Conservation (phyloP, 139 green algal species). For the Eudorina sp. region DNA sequence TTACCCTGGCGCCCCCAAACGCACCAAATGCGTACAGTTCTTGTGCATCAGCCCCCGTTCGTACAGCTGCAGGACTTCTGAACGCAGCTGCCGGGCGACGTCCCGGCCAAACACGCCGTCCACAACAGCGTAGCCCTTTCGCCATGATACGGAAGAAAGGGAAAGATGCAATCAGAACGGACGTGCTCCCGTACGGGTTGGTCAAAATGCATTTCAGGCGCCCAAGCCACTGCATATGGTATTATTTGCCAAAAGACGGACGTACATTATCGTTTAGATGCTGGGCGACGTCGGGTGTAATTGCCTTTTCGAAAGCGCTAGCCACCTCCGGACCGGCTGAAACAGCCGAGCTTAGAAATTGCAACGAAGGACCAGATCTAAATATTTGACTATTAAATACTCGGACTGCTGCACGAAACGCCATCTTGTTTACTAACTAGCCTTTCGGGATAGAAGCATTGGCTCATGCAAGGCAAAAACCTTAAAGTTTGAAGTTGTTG, state of each 20-base stretch:
- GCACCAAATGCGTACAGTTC: constrained; percentile 80
- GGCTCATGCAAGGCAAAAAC: too few species aligned
- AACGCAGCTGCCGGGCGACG: constrained; percentile 30
- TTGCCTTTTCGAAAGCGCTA: background rate
- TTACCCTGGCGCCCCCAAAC: background rate
- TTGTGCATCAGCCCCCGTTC: constrained; percentile 59
- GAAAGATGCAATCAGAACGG: background rate
- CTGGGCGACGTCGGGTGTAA: constrained; percentile 33
- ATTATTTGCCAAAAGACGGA: too few species aligned
- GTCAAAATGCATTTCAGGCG: too few species aligned
- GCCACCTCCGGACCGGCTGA: background rate
- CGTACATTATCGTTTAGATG: constrained; percentile 21
- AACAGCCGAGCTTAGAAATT: background rate
- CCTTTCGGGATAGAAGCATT: too few species aligned
- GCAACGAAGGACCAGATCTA: background rate
- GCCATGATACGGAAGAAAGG: too few species aligned
- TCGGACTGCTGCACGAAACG: background rate
- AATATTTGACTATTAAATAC: background rate
- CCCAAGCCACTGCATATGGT: too few species aligned
- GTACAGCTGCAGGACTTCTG: constrained; percentile 60
- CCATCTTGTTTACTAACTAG: too few species aligned
- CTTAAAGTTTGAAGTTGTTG: too few species aligned
- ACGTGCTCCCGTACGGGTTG: too few species aligned
- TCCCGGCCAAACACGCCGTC: constrained; percentile 59
- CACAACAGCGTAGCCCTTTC: constrained; percentile 73